Evolutionary conservation across 139 green algal species (phyloP).

Genomic region (Tetradesmus obliquus): DNA sequence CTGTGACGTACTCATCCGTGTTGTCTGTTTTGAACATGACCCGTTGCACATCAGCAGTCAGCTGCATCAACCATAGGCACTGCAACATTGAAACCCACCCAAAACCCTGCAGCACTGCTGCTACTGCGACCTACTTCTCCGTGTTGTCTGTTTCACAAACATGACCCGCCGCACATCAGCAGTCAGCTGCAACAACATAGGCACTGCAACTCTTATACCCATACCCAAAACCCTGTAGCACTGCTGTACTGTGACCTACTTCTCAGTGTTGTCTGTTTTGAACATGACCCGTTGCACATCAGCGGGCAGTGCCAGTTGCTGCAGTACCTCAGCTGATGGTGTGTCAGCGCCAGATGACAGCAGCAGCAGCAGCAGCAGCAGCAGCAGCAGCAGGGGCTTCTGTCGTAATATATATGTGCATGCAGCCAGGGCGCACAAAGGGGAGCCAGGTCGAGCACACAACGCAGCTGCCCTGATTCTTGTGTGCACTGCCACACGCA

Average conservation of each 20-base stretch:
- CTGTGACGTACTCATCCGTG: not conserved
- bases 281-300: conserved; percentile 34
- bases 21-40: conserved; percentile 48
- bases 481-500: not conserved
- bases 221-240: not conserved
- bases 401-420: too few relatives aligned
- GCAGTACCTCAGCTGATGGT: conserved; percentile 29
- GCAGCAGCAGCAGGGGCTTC: not conserved
- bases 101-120: not conserved
- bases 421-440: too few relatives aligned
- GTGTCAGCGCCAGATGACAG: not conserved
- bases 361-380: conserved; percentile 7
- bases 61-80: not conserved
- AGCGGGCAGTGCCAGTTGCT: conserved; percentile 14
- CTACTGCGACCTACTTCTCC: not conserved
- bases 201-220: not conserved
- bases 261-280: conserved; percentile 28
- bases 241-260: not conserved
- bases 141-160: not conserved
- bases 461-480: too few relatives aligned
- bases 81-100: not conserved
- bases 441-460: too few relatives aligned
- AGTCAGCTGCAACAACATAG: not conserved
- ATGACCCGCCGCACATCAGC: not conserved
- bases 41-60: conserved; percentile 10